Percentiles rank a stretch among this genome's conserved stretches.
These are phyloP conservation scores for Starmerella tilneyi DNA, from an alignment of 805 yeast genomes.

Conservation along the genomic window DNA sequence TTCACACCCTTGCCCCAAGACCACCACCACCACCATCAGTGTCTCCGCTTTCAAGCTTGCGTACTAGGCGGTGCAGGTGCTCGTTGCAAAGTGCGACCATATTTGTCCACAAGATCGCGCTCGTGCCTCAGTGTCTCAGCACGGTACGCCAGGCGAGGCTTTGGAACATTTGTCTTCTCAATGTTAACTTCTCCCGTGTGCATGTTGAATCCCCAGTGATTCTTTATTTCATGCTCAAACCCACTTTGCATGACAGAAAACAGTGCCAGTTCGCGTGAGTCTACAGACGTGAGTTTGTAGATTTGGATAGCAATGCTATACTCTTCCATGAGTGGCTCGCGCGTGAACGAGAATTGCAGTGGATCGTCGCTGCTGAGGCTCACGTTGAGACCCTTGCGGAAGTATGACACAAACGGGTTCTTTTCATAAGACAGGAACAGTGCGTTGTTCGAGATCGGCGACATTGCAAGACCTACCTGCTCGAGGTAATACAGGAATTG, in stretches of 20 bases:
- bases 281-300: slow-evolving; percentile 85
- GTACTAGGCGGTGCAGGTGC: neutral
- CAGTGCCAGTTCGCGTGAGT: slow-evolving; percentile 92
- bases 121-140: slow-evolving; percentile 72
- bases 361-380: slow-evolving; percentile 97
- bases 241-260: slow-evolving; percentile 93
- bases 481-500: slow-evolving; percentile 89
- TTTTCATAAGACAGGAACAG: slow-evolving; percentile 90
- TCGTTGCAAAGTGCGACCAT: slow-evolving; percentile 21
- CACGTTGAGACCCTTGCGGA: slow-evolving; percentile 87
- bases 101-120: slow-evolving; percentile 35
- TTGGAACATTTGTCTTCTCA: slow-evolving; percentile 91
- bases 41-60: neutral
- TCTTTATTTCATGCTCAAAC: slow-evolving; percentile 74
- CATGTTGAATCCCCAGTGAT: slow-evolving; percentile 78
- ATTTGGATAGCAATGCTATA: slow-evolving; percentile 98
- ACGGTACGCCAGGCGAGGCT: slow-evolving; percentile 73
- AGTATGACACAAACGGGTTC: slow-evolving; percentile 86
- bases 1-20: slow-evolving; percentile 1
- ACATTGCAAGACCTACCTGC: slow-evolving; percentile 96
- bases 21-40: neutral
- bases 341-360: slow-evolving; percentile 88
- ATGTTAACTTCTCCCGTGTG: slow-evolving; percentile 58
- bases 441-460: slow-evolving; percentile 94
- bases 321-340: slow-evolving; percentile 95